Percentiles rank a stretch among this genome's conserved stretches.
phyloP scores from a whole-genome alignment of 345 rosid genomes.

The Rhodamnia rubescens region DNA sequence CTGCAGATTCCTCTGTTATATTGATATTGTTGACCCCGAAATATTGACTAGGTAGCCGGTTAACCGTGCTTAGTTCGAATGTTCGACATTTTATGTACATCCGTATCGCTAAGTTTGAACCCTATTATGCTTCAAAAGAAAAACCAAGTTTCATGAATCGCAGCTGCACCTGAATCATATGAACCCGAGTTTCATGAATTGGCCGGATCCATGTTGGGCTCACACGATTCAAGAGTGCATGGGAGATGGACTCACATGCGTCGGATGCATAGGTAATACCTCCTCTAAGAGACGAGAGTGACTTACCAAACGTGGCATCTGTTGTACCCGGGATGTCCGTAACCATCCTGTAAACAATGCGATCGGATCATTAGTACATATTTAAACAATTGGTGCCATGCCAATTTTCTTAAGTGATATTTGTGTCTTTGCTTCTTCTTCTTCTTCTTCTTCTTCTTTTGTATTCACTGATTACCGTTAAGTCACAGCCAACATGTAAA shows the following conservation, averaged over 20 bases:
- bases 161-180: background rate
- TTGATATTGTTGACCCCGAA: background rate
- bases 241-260: background rate
- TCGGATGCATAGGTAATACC: background rate
- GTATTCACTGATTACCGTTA: background rate
- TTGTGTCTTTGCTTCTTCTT: background rate
- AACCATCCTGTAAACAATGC: constrained; percentile 48
- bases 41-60: background rate
- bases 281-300: background rate
- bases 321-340: constrained; percentile 98
- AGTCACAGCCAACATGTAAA: background rate
- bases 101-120: background rate
- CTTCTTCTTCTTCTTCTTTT: background rate
- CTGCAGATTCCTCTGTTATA: background rate
- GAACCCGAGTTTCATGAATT: background rate
- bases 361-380: background rate
- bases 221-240: background rate
- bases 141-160: background rate
- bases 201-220: background rate
- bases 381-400: background rate
- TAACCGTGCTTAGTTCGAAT: background rate
- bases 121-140: background rate
- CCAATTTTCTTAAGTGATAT: background rate
- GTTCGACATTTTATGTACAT: background rate
- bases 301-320: constrained; percentile 80